Conservation (phyloP, 1,284 basidiomycete species). For the Fomitopsis palustris region DNA sequence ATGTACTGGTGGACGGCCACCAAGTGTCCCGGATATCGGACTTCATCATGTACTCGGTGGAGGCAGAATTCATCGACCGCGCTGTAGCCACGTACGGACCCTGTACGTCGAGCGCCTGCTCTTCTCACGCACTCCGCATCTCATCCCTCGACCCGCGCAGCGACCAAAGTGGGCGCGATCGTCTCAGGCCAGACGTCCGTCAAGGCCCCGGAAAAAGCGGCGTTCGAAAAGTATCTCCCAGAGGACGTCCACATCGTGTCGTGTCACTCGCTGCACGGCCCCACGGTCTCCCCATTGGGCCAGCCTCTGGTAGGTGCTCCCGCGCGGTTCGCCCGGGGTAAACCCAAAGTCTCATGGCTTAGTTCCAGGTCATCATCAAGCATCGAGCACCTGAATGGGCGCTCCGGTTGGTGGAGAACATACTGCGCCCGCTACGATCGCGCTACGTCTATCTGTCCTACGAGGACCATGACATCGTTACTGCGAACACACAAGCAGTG, state of each 20-base stretch:
- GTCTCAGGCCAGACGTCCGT: slow-evolving; percentile 97
- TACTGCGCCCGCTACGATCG: slow-evolving; percentile 81
- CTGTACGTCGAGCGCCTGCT: slow-evolving; percentile 49
- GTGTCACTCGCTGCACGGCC: slow-evolving; percentile 94
- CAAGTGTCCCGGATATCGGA: slow-evolving; percentile 28
- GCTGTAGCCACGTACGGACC: slow-evolving; percentile 91
- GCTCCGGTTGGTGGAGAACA: slow-evolving; percentile 77
- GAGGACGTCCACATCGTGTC: slow-evolving; percentile 87
- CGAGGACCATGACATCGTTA: slow-evolving; percentile 94
- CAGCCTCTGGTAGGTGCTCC: slow-evolving; percentile 81
- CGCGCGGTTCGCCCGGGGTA: neutral
- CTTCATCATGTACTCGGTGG: slow-evolving; percentile 62
- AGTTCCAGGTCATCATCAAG: slow-evolving; percentile 78
- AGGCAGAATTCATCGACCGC: slow-evolving; percentile 83
- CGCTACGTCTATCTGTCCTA: slow-evolving; percentile 92
- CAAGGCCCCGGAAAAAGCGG: slow-evolving; percentile 89
- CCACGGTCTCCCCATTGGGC: slow-evolving; percentile 85
- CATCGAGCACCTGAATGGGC: slow-evolving; percentile 80
- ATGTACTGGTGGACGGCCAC: slow-evolving; percentile 40
- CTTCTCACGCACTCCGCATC: neutral
- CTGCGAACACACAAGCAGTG: slow-evolving; percentile 97
- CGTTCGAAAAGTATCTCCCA: slow-evolving; percentile 91
- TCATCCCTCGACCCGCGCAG: slow-evolving; percentile 35
- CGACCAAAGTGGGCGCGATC: slow-evolving; percentile 90
- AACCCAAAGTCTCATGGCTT: neutral